Base-by-base conservation (phyloP, 2,329 filamentous ascomycete genomes). In the Fusarium begoniae region DNA sequence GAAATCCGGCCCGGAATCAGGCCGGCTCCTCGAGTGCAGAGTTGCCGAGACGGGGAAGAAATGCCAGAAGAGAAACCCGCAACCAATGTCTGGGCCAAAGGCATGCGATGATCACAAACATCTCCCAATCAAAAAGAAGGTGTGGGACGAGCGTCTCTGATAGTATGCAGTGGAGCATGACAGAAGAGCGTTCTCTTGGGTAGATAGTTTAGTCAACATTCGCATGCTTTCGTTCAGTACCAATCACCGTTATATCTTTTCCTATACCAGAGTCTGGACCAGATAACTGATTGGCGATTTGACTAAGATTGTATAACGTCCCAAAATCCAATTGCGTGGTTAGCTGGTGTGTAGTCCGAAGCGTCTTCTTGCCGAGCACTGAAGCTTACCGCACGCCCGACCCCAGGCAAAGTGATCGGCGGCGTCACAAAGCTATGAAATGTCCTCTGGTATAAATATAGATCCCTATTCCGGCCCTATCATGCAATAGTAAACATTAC, bases 351-450 rank as follows among this genome's bases (percentile, higher is more conserved):
- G 26, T 5, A 11, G 45, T 6, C 13, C 0, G 9, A 15, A 47
- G 24, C 22, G 24, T 11, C 10, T 22, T 15, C 18, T 28, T 28
- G 6, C 15, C 3, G 11, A 45, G n/a, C 45, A 11, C 9, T 47
- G 9, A 15, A 8, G 3, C 13, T 15, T 8, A 12, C 9, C 4
- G 4, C 5, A 28, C 22, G 13, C 3, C 26, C 3, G 8, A 15
- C 13, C 8, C 8, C 2, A 6, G 13, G 18, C 9, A 7, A 22
- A 11, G 20, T 22, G 20, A 47, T 22, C 18, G 8, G 20, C 8
- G 4, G 24, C 12, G 41, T 24, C 6, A 0, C 0, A 5, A 0
- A 11, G 15, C n/a, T 24, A 24, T 15, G 0, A 20, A 28, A 14
- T 14, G 12, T 9, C 24, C 12, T 28, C 8, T 20, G 0, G 3